Base-by-base conservation (phyloP, 2,329 filamentous ascomycete genomes). In the Pseudonectria buxi region DNA sequence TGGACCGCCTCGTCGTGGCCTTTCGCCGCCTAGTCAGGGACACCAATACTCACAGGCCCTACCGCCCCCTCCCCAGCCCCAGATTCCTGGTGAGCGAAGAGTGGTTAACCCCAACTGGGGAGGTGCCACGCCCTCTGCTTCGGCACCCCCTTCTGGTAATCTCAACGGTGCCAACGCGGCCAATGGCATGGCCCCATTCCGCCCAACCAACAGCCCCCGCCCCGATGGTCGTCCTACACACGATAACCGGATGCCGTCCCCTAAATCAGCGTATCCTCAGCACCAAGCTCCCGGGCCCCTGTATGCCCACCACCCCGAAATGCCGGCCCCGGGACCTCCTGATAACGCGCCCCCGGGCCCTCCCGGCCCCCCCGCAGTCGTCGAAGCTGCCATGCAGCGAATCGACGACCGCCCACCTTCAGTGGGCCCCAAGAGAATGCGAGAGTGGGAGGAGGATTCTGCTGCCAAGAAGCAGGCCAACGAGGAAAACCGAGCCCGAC, bases 361-460 rank as follows among this genome's bases (percentile, higher is more conserved):
- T 10, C 73, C 81, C 22, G 75, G 78, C 25, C 78, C 77, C 39
- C 63, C 64, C 4, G 51, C 64, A 2, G 65, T 71, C 38, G 77
- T 82, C 30, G 80, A 82, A 30, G 83, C 90, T 53, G 75, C 77
- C 15, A 71, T 76, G 40, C 82, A 72, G 37, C 62, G 64, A 35
- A 67, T 76, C 40, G 74, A 77, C 35, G 73, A 94, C 37, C 76
- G 88, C n/a, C 86, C 88, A 13, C 64, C 82, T 1, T 94, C 87
- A 26, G 83, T 86, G 10, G 76, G 76, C 4, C 78, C 83, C 38
- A 98, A 98, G 72, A 78, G 92, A 39, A 74, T 81, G 58, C 81
- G 89, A 32, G 92, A 96, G 54, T 95, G 92, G 89, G 92, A 96
- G 48, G 83, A 90, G 25, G 87, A 94, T 25, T 67, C 77, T 14